Conservation (phyloP, 805 yeast species). For the Yamadazyma ubonensis region DNA sequence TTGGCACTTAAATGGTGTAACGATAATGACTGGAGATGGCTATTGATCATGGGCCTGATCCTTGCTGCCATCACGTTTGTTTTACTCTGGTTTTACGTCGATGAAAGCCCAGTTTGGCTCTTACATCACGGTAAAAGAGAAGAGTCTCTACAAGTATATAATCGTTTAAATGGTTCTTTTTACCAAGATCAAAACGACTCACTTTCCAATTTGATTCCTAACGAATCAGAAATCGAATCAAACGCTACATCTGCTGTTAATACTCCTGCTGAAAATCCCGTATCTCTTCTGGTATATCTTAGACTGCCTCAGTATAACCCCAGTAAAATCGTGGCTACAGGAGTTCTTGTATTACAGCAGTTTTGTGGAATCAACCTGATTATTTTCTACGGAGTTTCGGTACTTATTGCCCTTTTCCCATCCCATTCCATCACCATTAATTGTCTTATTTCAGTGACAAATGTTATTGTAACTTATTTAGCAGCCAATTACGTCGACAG, state of each 20-base stretch:
- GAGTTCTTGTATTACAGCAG: conserved; percentile 82
- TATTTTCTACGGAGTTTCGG: conserved; percentile 88
- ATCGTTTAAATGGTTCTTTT: conserved; percentile 30
- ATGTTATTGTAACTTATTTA: conserved; percentile 68
- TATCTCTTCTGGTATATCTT: conserved; percentile 45
- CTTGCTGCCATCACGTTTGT: conserved; percentile 53
- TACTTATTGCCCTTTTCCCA: conserved; percentile 72
- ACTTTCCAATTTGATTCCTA: conserved; percentile 2
- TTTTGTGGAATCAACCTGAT: conserved; percentile 91
- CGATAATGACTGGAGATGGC: conserved; percentile 66
- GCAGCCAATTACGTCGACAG: conserved; percentile 77
- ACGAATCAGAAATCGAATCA: conserved; percentile 10
- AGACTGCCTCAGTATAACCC: conserved; percentile 50
- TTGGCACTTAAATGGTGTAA: conserved; percentile 70
- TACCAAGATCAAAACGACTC: conserved; percentile 1
- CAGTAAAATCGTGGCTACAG: conserved; percentile 65
- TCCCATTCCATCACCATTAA: conserved; percentile 68
- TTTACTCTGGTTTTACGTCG: conserved; percentile 38
- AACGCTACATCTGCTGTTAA: conserved; percentile 1
- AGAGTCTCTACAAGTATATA: conserved; percentile 40
- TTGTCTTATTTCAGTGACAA: conserved; percentile 70
- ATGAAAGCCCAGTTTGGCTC: conserved; percentile 88
- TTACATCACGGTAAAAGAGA: conserved; percentile 44
- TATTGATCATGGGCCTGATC: conserved; percentile 60
- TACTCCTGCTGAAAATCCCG: conserved; percentile 12